Evolutionary conservation across 2,329 filamentous ascomycete genomes (phyloP), one percentile per base, ranked within the genome.

Genomic region (Westerdykella sp.): DNA sequence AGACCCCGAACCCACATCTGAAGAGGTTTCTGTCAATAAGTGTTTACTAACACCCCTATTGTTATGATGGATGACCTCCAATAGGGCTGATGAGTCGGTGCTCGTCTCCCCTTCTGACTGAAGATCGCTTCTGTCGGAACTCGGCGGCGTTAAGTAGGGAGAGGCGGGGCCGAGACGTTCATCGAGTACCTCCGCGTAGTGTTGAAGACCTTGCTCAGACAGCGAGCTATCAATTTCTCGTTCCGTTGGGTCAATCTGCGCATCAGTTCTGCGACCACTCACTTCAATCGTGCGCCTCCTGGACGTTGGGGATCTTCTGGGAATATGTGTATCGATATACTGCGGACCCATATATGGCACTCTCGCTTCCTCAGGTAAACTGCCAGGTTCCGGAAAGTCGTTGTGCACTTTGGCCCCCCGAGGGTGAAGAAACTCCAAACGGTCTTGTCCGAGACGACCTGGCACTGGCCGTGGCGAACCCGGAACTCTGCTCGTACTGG

Each of bases 401-500:
- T 7, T 4, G 7, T 28, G 25, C 4, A 28, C 25, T 4, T 3
- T 28, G 25, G 2, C 7, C 25, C 9, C 25, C 4, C 25, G 25
- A 10, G 25, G 25, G 3, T 12, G 7, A 12, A 28, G 35, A 6
- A 31, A 42, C 15, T 43, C 37, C 23, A 28, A 37, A 10, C 16
- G 13, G 22, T 30, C 39, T 25, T 30, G 6, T 43, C 46, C 10
- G n/a, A 34, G 6, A 40, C 28, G 6, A 49, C 41, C 12, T 47
- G 37, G n/a, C 46, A 49, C 13, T 48, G 55, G 7, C 49, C 48
- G 7, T 54, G 44, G 10, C 36, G 46, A 16, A 57, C 39, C 63
- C 57, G 14, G 64, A 38, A 18, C 63, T 60, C 9, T 59, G 60
- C 42, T 65, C 18, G 6, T 7, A 28, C 11, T 28, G 25, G 25